phyloP scores from a whole-genome alignment of 176 grass and related monocot species.

The Oryza officinalis region DNA sequence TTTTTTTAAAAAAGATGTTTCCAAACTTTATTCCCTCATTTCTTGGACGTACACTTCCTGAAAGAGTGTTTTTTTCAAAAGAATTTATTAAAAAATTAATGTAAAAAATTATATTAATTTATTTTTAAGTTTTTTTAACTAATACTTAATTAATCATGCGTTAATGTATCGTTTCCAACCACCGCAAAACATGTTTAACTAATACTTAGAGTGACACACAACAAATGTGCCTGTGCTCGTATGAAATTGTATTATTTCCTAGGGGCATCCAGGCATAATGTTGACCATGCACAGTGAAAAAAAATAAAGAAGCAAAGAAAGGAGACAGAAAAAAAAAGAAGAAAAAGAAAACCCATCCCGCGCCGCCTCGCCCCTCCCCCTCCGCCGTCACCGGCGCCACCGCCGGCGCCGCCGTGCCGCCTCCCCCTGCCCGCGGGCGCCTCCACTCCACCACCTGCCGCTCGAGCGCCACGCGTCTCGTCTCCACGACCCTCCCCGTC shows the following conservation, averaged over 20 bases:
- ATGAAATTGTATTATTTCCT: not conserved
- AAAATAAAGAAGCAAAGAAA: not conserved
- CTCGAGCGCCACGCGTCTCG: not conserved
- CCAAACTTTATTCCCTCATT: too few species aligned
- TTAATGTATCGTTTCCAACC: too few species aligned
- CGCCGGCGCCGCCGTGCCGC: not conserved
- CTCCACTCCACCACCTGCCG: not conserved
- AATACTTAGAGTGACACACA: too few species aligned
- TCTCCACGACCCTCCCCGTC: not conserved
- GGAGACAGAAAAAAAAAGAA: not conserved
- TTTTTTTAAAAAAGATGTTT: too few species aligned
- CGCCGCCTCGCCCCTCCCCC: conserved; percentile 2
- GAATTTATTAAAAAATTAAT: too few species aligned
- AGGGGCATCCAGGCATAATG: not conserved
- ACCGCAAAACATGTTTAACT: too few species aligned
- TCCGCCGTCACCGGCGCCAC: conserved; percentile 4
- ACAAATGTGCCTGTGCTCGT: too few species aligned
- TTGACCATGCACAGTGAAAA: not conserved
- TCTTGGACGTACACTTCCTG: too few species aligned
- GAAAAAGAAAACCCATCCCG: not conserved
- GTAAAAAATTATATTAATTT: too few species aligned
- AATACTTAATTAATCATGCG: too few species aligned
- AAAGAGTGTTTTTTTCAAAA: too few species aligned
- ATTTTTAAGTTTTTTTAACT: too few species aligned
- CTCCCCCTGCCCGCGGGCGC: not conserved